A percentile compares a stretch with the other conserved stretches of the same genome.
phyloP scores from a whole-genome alignment of 2,329 filamentous ascomycete species.

The Neonectria magnoliae region DNA sequence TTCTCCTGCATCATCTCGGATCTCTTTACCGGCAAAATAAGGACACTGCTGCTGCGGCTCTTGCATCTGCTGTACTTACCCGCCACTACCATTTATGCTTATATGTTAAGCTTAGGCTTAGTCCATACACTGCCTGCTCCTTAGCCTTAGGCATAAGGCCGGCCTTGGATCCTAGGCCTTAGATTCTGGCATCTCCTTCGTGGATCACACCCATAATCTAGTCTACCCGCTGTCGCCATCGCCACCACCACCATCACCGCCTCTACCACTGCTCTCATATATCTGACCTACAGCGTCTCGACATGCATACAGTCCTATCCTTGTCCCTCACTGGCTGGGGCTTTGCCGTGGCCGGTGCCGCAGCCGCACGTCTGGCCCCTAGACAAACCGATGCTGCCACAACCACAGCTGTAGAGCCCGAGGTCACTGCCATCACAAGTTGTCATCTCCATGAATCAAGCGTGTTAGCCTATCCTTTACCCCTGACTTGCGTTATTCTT shows the following conservation, averaged over 20 bases:
- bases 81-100: constrained; percentile 10
- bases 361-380: constrained; percentile 38
- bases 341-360: constrained; percentile 26
- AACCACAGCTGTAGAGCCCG: constrained; percentile 31
- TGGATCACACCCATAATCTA: not conserved
- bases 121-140: not conserved
- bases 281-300: not conserved
- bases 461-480: constrained; percentile 46
- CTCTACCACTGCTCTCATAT: not conserved
- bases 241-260: not conserved
- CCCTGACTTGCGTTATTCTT: not conserved
- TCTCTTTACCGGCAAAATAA: constrained; percentile 4
- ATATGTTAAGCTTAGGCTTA: constrained; percentile 10
- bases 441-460: constrained; percentile 55
- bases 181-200: not conserved
- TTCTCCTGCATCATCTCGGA: constrained; percentile 6
- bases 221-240: not conserved
- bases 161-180: not conserved
- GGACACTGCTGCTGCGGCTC: not conserved
- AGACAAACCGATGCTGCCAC: constrained; percentile 47
- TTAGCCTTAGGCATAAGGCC: not conserved
- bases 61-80: not conserved
- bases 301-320: constrained; percentile 27
- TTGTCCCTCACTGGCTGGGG: constrained; percentile 33
- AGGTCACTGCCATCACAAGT: constrained; percentile 51